Evolutionary conservation across 768 basidiomycete species (phyloP).

Genomic region (Mycena amicta): DNA sequence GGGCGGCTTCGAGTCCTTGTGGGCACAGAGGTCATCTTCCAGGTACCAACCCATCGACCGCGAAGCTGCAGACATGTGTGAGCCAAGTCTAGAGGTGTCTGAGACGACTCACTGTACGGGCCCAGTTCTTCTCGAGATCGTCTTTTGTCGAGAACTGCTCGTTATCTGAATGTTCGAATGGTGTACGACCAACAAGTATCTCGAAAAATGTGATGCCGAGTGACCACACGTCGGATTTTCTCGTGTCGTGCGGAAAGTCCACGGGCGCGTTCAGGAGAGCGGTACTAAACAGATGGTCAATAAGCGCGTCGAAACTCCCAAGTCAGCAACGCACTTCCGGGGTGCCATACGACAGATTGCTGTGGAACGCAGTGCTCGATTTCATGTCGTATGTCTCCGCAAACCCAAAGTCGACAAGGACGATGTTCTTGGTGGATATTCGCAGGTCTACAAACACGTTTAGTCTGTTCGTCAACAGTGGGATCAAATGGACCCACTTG

Average conservation of each 20-base stretch:
- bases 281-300: slow-evolving; percentile 68
- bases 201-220: slow-evolving; percentile 92
- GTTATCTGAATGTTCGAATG: slow-evolving; percentile 82
- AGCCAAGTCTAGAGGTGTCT: neutral
- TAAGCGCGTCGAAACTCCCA: neutral
- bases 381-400: slow-evolving; percentile 80
- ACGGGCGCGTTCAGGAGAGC: slow-evolving; percentile 88
- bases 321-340: slow-evolving; percentile 70
- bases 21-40: slow-evolving; percentile 51
- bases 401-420: slow-evolving; percentile 96
- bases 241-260: slow-evolving; percentile 91
- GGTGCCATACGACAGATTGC: slow-evolving; percentile 86
- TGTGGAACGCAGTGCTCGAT: slow-evolving; percentile 71
- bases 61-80: slow-evolving; percentile 47
- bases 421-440: slow-evolving; percentile 72
- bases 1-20: neutral
- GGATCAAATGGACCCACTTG: slow-evolving; percentile 59
- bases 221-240: slow-evolving; percentile 88
- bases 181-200: slow-evolving; percentile 88
- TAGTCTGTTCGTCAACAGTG: slow-evolving; percentile 7
- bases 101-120: slow-evolving; percentile 61
- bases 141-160: slow-evolving; percentile 80
- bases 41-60: slow-evolving; percentile 86
- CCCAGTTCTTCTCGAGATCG: slow-evolving; percentile 85
- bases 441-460: slow-evolving; percentile 85